These are phyloP conservation scores for Hemileia vastatrix DNA, from an alignment of 1,284 basidiomycete species.

Conservation along the genomic window DNA sequence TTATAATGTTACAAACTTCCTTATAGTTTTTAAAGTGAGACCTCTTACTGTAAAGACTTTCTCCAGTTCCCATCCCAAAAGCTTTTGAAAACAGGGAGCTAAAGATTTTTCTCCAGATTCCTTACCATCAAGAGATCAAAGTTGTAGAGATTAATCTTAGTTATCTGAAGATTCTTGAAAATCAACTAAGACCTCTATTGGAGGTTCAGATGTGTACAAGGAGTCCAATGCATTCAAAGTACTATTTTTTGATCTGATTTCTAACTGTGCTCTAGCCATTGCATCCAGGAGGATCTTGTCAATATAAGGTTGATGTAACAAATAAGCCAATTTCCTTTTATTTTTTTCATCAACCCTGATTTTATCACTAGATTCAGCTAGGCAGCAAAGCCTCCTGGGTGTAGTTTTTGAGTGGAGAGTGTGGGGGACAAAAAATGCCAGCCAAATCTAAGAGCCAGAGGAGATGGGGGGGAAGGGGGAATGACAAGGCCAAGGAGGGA, in stretches of 20 bases:
- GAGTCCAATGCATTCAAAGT: background rate
- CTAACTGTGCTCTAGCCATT: conserved; percentile 4
- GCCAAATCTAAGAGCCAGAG: no score
- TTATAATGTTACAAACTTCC: background rate
- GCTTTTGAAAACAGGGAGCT: conserved; percentile 13
- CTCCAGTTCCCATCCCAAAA: conserved; percentile 14
- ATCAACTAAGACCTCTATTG: conserved; percentile 16
- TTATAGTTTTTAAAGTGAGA: background rate
- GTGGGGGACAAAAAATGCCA: no score
- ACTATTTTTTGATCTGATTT: background rate
- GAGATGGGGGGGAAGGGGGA: no score
- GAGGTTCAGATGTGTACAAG: conserved; percentile 1
- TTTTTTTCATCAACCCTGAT: background rate
- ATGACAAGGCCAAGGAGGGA: no score
- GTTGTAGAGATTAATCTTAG: background rate
- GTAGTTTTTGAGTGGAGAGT: no score
- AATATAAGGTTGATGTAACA: conserved; percentile 9
- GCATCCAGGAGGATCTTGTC: conserved; percentile 18
- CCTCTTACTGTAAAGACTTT: conserved; percentile 9
- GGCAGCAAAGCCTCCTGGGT: no score
- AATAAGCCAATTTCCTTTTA: conserved; percentile 14
- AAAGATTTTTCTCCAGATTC: no score
- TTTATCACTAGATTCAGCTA: no score
- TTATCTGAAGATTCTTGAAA: background rate
- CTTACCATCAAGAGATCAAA: background rate